These are phyloP conservation scores for Gentiana macrophylla DNA, from an alignment of 257 asterid genomes.

Conservation along the genomic window DNA sequence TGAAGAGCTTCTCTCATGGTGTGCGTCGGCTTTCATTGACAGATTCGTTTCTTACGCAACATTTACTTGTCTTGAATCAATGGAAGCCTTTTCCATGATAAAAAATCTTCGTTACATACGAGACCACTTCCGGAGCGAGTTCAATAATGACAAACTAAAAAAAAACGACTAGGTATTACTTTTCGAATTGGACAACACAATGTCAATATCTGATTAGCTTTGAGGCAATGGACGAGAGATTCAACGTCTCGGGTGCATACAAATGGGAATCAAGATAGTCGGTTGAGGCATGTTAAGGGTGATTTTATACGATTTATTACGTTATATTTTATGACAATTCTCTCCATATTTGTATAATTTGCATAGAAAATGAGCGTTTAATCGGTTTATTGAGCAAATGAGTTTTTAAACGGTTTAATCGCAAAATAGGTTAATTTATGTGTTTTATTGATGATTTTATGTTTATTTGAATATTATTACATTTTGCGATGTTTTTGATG, in stretches of 20 bases:
- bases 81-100: conserved; percentile 22
- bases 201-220: too few relatives aligned
- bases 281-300: too few relatives aligned
- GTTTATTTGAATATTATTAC: too few relatives aligned
- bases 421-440: too few relatives aligned
- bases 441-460: too few relatives aligned
- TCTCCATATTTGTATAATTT: too few relatives aligned
- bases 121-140: conserved; percentile 22
- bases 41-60: conserved; percentile 23
- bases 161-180: conserved; percentile 24
- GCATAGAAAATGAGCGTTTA: too few relatives aligned
- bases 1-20: conserved; percentile 32
- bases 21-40: conserved; percentile 19
- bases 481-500: too few relatives aligned
- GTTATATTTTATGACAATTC: too few relatives aligned
- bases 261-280: conserved; percentile 1
- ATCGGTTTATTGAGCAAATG: too few relatives aligned
- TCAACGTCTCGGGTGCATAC: neutral
- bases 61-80: conserved; percentile 17
- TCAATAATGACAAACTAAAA: conserved; percentile 17
- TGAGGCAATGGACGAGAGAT: neutral
- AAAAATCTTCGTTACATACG: conserved; percentile 20
- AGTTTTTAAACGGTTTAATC: too few relatives aligned
- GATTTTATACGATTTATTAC: too few relatives aligned
- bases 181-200: conserved; percentile 33